Evolutionary conservation across 1,284 basidiomycete species (phyloP), one percentile per base, ranked within the genome.

Genomic region (Cerrena zonata): DNA sequence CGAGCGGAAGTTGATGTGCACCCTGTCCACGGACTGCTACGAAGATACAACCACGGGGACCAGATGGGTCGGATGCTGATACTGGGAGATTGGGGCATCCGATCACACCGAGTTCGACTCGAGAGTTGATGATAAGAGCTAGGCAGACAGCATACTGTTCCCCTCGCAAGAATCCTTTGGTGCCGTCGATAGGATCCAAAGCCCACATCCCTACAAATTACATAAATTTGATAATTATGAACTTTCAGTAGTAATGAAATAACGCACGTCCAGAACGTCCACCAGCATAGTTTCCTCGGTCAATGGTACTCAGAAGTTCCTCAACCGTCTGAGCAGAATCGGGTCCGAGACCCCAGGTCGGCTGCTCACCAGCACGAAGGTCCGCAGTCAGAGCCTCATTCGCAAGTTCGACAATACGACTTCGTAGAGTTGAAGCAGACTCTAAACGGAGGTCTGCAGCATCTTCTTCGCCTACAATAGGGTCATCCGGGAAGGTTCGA

Each of bases 101-200:
- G 63, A 98, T 92, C 19, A 96, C 86, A 19, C 94, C 94, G 12
- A 97, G 76, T 62, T 91, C 77, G 38, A 95, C 91, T 52, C 84
- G 67, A 0, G 90, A 82, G 59, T 98, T 84, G 50, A 93, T 79
- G 60, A 99, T 82, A 53, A 99, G 78, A 0, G 93, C 90, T 25
- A 99, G 76, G 69, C 95, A 99, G 24, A 99, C 92, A 4, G 95
- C 95, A 64, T 95, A 99, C 69, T 99, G 96, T 50, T 91, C 94
- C 11, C 94, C 93, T 21, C 95, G 84, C 40, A 99, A 78, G 76
- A 99, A 99, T 2, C 95, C 93, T 66, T 94, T 94, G 19, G 91
- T 94, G 7, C 92, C 91, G 62, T 94, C 91, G 58, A 94, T 93
- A 23, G 91, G 91, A 66, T 95, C 92, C 43, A 94, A 82, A 0